Base-by-base conservation (phyloP, 257 asterid genomes). In the Cordia subcordata region DNA sequence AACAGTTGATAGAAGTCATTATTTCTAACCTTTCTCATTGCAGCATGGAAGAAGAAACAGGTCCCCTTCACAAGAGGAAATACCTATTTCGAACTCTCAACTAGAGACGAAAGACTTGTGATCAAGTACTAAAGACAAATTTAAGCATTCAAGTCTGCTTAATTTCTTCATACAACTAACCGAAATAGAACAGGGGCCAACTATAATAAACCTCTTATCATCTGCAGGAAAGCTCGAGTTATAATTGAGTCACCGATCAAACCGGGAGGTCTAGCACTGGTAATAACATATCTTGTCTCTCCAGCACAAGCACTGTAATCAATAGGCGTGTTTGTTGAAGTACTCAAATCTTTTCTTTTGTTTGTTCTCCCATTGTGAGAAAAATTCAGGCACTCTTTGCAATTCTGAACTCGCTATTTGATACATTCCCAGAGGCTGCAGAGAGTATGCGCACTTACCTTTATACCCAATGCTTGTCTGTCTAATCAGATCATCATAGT, bases 11-110 rank as follows among this genome's bases (percentile, higher is more conserved):
- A 49, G 21, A 4, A 14, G 3, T 15, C 15, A n/a, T 27, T 52
- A 55, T 58, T 42, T 58, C n/a, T n/a, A n/a, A n/a, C n/a, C n/a
- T n/a, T n/a, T n/a, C 54, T 47, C 18, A 71, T 21, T 69, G 75
- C 83, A 90, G 97, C 82, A 17, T 90, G 95, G 95, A 81, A 78
- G 73, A 79, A 68, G 56, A 79, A 74, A 62, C 84, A 72, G 72
- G 81, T 86, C 53, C 95, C 95, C 53, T 77, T 81, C 66, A 90
- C 90, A 50, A 79, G 79, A 79, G 94, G 97, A 27, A 81, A 82
- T 85, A 81, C 93, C 85, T 65, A 59, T 70, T 90, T 58, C 64
- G 78, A 80, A 47, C 67, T 84, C 61, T 76, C 84, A 61, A 74
- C 66, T 19, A 62, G 72, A 0, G 66, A 70, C 35, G 75, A 82